These are phyloP conservation scores for Leccinum arenicola DNA, from an alignment of 768 basidiomycete genomes.

Conservation along the genomic window DNA sequence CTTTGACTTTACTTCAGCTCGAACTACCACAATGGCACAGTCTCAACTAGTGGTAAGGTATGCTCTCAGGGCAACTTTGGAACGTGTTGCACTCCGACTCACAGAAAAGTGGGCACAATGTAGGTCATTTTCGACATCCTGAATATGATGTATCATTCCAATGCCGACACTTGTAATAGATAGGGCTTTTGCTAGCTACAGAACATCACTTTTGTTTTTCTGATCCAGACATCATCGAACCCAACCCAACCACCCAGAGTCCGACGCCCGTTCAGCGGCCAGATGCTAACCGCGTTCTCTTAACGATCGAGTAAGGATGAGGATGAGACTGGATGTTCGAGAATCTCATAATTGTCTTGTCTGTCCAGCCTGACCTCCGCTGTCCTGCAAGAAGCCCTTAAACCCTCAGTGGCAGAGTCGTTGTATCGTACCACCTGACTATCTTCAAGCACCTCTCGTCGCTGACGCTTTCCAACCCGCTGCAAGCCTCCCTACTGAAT, in stretches of 20 bases:
- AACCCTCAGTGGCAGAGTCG: constrained; percentile 56
- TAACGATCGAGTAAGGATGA: constrained; percentile 80
- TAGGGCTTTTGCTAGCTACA: constrained; percentile 71
- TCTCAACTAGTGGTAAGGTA: constrained; percentile 35
- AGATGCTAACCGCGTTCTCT: constrained; percentile 48
- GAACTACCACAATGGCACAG: constrained; percentile 6
- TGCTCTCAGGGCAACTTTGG: constrained; percentile 69
- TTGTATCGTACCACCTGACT: constrained; percentile 83
- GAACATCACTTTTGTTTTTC: constrained; percentile 8
- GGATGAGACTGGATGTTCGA: constrained; percentile 16
- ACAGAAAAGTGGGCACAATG: constrained; percentile 96
- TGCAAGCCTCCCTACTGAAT: constrained; percentile 76
- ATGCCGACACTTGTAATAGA: constrained; percentile 38
- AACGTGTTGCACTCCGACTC: constrained; percentile 76
- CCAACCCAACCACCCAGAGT: constrained; percentile 38
- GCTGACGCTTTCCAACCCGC: constrained; percentile 71
- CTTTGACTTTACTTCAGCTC: not conserved
- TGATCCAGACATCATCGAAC: not conserved
- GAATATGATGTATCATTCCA: constrained; percentile 1
- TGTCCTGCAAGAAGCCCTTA: constrained; percentile 67
- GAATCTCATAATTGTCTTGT: constrained; percentile 21
- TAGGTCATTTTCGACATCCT: constrained; percentile 38
- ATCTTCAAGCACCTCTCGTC: constrained; percentile 76
- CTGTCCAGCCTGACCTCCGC: constrained; percentile 63
- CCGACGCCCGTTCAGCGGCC: constrained; percentile 48